Evolutionary conservation across 2,329 filamentous ascomycete genomes (phyloP), one percentile per base, ranked within the genome.

Genomic region (Fusarium drepaniforme): DNA sequence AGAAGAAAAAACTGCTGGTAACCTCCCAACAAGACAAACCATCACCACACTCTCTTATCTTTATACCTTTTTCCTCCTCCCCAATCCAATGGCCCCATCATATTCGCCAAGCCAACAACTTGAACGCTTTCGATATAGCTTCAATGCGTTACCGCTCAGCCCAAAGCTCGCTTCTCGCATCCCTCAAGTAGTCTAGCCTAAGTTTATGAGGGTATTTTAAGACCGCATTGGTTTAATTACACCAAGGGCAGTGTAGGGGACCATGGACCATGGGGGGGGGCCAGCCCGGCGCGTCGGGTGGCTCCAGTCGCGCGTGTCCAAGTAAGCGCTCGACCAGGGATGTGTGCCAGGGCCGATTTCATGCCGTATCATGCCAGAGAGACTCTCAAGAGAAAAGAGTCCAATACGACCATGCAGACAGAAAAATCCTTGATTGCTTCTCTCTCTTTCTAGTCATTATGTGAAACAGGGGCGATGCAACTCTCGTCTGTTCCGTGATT

Each of bases 301-400:
- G 68, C 66, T 65, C 67, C 69, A 77, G 67, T 76, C 68, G 53
- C 46, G 65, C 44, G 49, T 56, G 67, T 77, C 71, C 68, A 67
- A 71, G 70, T 75, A 71, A 62, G 65, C 69, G 68, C 64, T 40
- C 51, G 38, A 60, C 56, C 72, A 44, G 40, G 38, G 69, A 65
- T 64, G 49, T 49, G 30, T 49, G 30, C 59, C 64, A 58, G 40
- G 35, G 68, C 53, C 53, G 25, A 60, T 63, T 60, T 66, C 37
- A 73, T 75, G 73, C 70, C 23, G 57, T 75, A 21, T 67, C 63
- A 75, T 75, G 73, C n/a, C n/a, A n/a, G n/a, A n/a, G n/a, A n/a
- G n/a, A n/a, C n/a, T n/a, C n/a, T n/a, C n/a, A n/a, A n/a, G n/a
- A n/a, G n/a, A n/a, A n/a, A n/a, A n/a, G n/a, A n/a, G n/a, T n/a